Conservation (phyloP, 352 stramenopile genomes). For the Pythium biforme region DNA sequence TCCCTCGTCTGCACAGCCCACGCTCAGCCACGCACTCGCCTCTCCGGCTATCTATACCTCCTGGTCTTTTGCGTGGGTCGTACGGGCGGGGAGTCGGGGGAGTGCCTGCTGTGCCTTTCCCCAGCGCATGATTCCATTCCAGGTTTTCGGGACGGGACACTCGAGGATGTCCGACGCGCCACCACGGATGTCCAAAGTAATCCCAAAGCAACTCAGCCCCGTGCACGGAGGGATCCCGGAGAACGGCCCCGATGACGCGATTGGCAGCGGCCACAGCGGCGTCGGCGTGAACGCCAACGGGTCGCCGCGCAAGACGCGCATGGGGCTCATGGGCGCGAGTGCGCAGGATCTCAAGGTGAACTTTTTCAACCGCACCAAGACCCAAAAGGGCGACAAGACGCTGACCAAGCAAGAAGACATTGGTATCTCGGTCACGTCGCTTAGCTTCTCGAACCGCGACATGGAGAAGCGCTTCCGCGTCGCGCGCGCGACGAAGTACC, state of each 20-base stretch:
- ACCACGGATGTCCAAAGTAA: slow-evolving; percentile 76
- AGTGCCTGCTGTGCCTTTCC: not conserved
- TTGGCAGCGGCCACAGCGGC: slow-evolving; percentile 38
- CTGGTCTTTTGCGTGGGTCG: not conserved
- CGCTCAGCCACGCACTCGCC: not conserved
- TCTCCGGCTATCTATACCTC: slow-evolving; percentile 13
- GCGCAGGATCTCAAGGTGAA: slow-evolving; percentile 74
- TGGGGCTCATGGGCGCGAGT: slow-evolving; percentile 51
- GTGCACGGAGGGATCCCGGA: slow-evolving; percentile 15
- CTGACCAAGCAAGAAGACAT: slow-evolving; percentile 74
- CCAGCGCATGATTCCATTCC: slow-evolving; percentile 65
- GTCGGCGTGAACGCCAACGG: slow-evolving; percentile 9
- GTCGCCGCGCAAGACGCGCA: slow-evolving; percentile 35
- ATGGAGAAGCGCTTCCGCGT: slow-evolving; percentile 66
- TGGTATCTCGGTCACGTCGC: slow-evolving; percentile 66
- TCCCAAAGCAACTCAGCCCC: slow-evolving; percentile 47
- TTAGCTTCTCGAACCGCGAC: slow-evolving; percentile 65
- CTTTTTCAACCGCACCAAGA: slow-evolving; percentile 53
- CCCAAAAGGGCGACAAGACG: slow-evolving; percentile 23
- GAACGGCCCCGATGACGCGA: slow-evolving; percentile 28
- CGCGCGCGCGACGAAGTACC: slow-evolving; percentile 61
- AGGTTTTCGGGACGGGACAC: slow-evolving; percentile 68
- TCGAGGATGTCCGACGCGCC: slow-evolving; percentile 73
- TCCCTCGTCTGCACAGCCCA: not conserved
- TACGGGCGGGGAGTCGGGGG: not conserved